Evolutionary conservation across 352 stramenopile genomes (phyloP), one percentile per base, ranked within the genome.

Genomic region (Phytophthora sp.): DNA sequence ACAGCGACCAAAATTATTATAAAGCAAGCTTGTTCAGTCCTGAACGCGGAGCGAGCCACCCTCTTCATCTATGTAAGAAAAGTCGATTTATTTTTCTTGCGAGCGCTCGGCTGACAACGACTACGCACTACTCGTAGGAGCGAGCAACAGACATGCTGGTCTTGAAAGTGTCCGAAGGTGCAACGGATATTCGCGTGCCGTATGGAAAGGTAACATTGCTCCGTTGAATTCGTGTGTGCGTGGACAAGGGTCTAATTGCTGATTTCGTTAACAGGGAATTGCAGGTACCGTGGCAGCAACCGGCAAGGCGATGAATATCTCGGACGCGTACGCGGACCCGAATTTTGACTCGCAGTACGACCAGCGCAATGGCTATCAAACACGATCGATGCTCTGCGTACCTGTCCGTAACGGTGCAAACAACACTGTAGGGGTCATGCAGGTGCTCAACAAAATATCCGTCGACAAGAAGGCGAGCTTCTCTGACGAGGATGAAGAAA

Each of bases 341-440:
- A 91, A 91, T 49, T 99, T 99, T 62, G 93, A 98, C 57, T 79
- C 77, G 44, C 79, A 95, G 26, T 96, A 98, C 62, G 94, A 98
- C 48, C 75, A 92, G 38, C 74, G 91, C 49, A 98, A 91, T 10
- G 95, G 94, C 3, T 98, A 97, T 68, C 80, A 88, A 35, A 98
- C 96, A 12, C 82, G 78, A 26, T 96, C 82, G 27, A 92, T 98
- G 54, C 69, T 99, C n/a, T 97, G 88, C 23, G 79, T 95, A 9
- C 96, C 96, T 0, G 85, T 98, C 2, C 81, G 81, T 32, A 90
- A 95, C 24, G 76, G 82, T 5, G 63, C 77, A 38, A 88, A 91
- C 58, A 79, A 82, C 9, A 90, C 95, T 27, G 87, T 97, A 2
- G 92, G 87, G 24, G 92, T 97, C 28, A 80, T 97, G 42, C 87